Conservation (phyloP, 352 stramenopile species). For the Globisporangium nunn region DNA sequence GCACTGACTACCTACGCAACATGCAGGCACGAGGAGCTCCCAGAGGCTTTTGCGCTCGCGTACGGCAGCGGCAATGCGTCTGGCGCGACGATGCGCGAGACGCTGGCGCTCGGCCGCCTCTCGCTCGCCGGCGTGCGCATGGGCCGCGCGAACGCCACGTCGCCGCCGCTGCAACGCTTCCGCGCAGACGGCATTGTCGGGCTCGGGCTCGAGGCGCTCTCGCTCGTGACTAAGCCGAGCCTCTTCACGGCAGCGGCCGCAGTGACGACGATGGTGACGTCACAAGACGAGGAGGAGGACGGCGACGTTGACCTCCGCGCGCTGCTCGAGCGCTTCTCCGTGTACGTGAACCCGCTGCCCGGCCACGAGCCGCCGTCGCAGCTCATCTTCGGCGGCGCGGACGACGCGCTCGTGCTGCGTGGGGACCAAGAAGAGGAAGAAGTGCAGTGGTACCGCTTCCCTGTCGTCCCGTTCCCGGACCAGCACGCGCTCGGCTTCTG, state of each 20-base stretch:
- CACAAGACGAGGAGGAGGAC: no score
- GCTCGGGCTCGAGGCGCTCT: slow-evolving; percentile 21
- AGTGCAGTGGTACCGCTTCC: no score
- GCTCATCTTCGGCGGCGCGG: slow-evolving; percentile 27
- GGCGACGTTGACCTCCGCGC: no score
- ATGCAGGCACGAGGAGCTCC: background rate
- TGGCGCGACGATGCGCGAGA: slow-evolving; percentile 17
- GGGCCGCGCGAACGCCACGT: slow-evolving; percentile 18
- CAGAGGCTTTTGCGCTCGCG: slow-evolving; percentile 14
- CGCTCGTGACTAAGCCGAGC: slow-evolving; percentile 18
- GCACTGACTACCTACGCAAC: no score
- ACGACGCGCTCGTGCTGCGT: slow-evolving; percentile 17
- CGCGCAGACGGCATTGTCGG: slow-evolving; percentile 31
- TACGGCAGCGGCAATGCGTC: slow-evolving; percentile 30
- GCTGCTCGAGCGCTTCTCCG: slow-evolving; percentile 23
- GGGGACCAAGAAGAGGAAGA: background rate
- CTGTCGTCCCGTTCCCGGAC: no score
- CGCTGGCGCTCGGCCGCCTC: slow-evolving; percentile 12
- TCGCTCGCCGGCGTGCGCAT: slow-evolving; percentile 13
- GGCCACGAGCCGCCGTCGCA: slow-evolving; percentile 19
- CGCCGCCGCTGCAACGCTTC: slow-evolving; percentile 22
- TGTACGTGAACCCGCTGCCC: slow-evolving; percentile 31
- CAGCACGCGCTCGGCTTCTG: no score
- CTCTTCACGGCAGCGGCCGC: no score
- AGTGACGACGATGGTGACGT: no score